These are phyloP conservation scores for Fusarium sp. DNA, from an alignment of 2,329 filamentous ascomycete genomes.

Conservation along the genomic window DNA sequence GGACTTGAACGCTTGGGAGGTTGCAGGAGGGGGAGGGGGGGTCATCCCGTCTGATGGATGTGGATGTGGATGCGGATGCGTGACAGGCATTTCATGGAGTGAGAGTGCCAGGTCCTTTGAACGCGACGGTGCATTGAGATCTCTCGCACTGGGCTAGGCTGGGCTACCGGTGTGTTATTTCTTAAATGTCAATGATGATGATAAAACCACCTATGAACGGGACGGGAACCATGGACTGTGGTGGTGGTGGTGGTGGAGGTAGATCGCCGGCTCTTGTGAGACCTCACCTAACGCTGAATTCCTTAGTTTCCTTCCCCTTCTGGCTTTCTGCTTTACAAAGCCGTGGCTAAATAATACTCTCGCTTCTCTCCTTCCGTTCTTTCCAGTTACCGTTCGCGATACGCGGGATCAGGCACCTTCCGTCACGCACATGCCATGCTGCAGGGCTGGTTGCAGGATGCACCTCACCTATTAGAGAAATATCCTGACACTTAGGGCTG, in stretches of 20 bases:
- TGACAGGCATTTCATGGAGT: constrained; percentile 37
- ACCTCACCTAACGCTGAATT: constrained; percentile 7
- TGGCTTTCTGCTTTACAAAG: constrained; percentile 23
- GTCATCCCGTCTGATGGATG: constrained; percentile 43
- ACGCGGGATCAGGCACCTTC: constrained; percentile 40
- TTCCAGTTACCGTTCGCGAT: constrained; percentile 43
- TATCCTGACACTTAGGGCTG: constrained; percentile 42
- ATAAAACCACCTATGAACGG: neutral
- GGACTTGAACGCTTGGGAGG: constrained; percentile 35
- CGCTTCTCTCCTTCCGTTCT: constrained; percentile 37
- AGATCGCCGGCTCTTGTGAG: constrained; percentile 33
- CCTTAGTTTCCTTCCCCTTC: constrained; percentile 41
- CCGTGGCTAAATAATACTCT: constrained; percentile 15
- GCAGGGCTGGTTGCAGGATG: constrained; percentile 45
- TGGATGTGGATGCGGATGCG: constrained; percentile 33
- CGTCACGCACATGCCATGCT: constrained; percentile 37
- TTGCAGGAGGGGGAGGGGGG: constrained; percentile 40
- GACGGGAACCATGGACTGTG: neutral
- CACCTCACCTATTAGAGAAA: constrained; percentile 44
- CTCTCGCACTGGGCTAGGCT: constrained; percentile 38
- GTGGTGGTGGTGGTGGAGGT: constrained; percentile 10
- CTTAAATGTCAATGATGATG: constrained; percentile 17
- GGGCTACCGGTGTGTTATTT: constrained; percentile 6
- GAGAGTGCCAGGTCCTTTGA: constrained; percentile 9
- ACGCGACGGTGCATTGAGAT: constrained; percentile 29